Base-by-base conservation (phyloP, 768 basidiomycete genomes). In the Hericium rajendrae region DNA sequence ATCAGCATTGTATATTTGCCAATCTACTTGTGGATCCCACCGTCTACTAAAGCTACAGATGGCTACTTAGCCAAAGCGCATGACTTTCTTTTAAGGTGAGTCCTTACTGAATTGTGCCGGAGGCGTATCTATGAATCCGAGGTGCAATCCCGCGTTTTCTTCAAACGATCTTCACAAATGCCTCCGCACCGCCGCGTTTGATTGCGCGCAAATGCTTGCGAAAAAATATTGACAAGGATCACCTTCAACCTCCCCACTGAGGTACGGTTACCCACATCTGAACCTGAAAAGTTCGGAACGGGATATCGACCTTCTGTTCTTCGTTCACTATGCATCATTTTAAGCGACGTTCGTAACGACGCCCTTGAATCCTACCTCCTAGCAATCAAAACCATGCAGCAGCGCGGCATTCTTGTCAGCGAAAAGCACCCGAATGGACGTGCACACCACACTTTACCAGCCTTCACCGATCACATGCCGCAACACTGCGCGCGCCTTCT, bases 281-380 rank as follows among this genome's bases (percentile, higher is more conserved):
- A 51, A 51, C 49, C 49, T 51, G 49, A 9, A 51, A 26, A 51
- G 9, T 26, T 37, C 49, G 49, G 49, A 32, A 26, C 24, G 49
- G 15, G 9, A 32, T 37, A n/a, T 10, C 8, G 22, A 6, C 49
- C 49, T 51, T 51, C 32, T 8, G 12, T 46, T 20, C 43, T 20
- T 20, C 11, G 9, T 46, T 3, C 49, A 51, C 11, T 18, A 54
- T 62, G 12, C 61, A 68, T 10, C 72, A 71, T 60, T 64, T 59
- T 56, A 68, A 69, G 57, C 62, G 58, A 11, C 65, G 70, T 12
- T 37, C 60, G 4, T 70, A 67, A 38, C 37, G 38, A 68, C 69
- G 24, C 63, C 59, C 9, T 71, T 67, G 68, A 26, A n/a, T 61
- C 68, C 10, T 50, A 62, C 49, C 22, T 64, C 3, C 40, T 58